Percentiles rank a stretch among this genome's conserved stretches.
Evolutionary conservation across 768 basidiomycete genomes (phyloP).

Genomic region (Mycena epipterygia): DNA sequence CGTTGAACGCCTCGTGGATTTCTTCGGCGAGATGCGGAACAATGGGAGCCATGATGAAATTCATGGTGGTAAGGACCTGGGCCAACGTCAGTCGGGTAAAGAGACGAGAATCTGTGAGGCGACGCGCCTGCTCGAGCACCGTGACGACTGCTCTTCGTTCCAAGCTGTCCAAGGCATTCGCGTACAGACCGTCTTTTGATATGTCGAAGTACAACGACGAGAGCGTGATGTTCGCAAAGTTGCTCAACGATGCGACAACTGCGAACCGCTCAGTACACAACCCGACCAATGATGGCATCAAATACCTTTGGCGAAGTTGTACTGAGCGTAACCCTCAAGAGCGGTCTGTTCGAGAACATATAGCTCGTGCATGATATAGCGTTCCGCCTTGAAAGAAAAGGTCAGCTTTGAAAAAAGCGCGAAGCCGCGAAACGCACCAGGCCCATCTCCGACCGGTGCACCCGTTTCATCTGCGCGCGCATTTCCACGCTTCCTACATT

Average conservation of each 20-base stretch:
- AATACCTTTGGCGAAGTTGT: slow-evolving; percentile 88
- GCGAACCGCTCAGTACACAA: neutral
- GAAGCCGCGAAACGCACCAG: slow-evolving; percentile 76
- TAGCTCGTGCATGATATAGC: slow-evolving; percentile 89
- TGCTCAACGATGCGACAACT: slow-evolving; percentile 81
- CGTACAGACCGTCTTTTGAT: slow-evolving; percentile 92
- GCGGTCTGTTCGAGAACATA: slow-evolving; percentile 78
- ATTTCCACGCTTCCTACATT: slow-evolving; percentile 67
- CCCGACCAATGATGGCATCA: slow-evolving; percentile 19
- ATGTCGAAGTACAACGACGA: slow-evolving; percentile 95
- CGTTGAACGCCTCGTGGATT: slow-evolving; percentile 66
- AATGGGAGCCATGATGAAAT: slow-evolving; percentile 84
- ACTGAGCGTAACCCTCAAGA: slow-evolving; percentile 75
- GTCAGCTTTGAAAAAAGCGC: neutral
- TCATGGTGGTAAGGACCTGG: slow-evolving; percentile 79
- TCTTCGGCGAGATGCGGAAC: slow-evolving; percentile 94
- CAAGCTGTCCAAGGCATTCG: slow-evolving; percentile 62
- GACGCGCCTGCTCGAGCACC: slow-evolving; percentile 77
- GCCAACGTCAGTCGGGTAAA: neutral
- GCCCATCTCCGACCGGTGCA: slow-evolving; percentile 65
- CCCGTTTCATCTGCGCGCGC: slow-evolving; percentile 48
- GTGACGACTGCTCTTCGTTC: slow-evolving; percentile 77
- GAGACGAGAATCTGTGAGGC: neutral
- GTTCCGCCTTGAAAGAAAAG: slow-evolving; percentile 71
- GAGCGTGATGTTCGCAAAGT: slow-evolving; percentile 86